Base-by-base conservation (phyloP, 1,139 yeast genomes). In the Blastobotrys petasosporus region DNA sequence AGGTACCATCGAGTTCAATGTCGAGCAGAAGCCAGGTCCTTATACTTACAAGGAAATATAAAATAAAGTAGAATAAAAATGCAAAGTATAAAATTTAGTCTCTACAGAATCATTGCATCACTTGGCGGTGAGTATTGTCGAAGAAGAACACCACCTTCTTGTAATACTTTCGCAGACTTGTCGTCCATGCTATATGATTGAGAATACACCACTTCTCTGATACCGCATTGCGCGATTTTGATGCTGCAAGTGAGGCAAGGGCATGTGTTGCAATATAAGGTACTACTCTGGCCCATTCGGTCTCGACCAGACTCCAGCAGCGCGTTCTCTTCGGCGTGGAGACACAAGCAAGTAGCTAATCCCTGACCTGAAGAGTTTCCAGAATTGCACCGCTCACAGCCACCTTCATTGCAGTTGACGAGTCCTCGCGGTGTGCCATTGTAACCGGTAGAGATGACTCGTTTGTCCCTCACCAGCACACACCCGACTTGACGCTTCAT, bases 321-420 rank as follows among this genome's bases (percentile, higher is more conserved):
- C 0, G 98, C 98, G 64, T 94, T 92, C 59, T 92, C 99, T 62
- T 92, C 98, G 0, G 98, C 98, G 64, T 92, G 99, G 35, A 92
- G 68, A 64, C 98, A 92, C 45, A 92, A 68, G 64, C 99, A 92
- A 0, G 97, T 87, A 1, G 84, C 76, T 39, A 92, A 69, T 1
- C 81, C 82, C 31, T 77, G 71, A 1, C 95, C 94, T 11, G 81
- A 75, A 0, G 78, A 77, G 31, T 67, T 68, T 2, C 77, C 82
- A 29, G 71, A 61, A 43, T 71, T 67, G 64, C 99, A 92, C 38
- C 98, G 71, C 5, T 78, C 68, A 66, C 98, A 92, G 0, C 98
- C 98, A 13, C 98, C 98, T 57, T 87, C 92, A 60, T 87, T 90
- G 66, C 99, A 92, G 61, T 92, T 92, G 29, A 73, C 71, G 57